Percentiles rank a stretch among this genome's conserved stretches.
phyloP scores from a whole-genome alignment of 1,139 yeast genomes.

The Hyphopichia pseudoburtonii region DNA sequence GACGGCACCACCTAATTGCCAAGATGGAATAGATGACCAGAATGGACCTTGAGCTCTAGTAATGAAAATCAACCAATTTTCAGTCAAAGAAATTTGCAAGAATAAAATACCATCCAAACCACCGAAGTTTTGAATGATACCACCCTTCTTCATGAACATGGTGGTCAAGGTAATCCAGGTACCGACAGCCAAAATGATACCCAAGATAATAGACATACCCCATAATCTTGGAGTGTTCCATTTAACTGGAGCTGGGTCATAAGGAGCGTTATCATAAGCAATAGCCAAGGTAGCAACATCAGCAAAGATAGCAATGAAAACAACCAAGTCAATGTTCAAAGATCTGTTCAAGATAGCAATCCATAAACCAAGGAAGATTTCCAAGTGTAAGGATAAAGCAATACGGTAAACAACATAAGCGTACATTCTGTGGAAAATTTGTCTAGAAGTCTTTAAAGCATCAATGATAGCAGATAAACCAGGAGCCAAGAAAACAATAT shows the following conservation, averaged over 20 bases:
- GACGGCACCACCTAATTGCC: constrained; percentile 95
- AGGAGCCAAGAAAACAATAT: constrained; percentile 93
- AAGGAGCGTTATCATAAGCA: constrained; percentile 98
- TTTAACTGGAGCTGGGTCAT: constrained; percentile 94
- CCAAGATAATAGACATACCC: constrained; percentile 91
- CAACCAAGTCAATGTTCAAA: constrained; percentile 82
- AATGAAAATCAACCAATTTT: constrained; percentile 94
- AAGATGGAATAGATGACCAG: constrained; percentile 90
- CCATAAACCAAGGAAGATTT: constrained; percentile 90
- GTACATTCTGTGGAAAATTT: constrained; percentile 98
- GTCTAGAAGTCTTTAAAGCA: constrained; percentile 92
- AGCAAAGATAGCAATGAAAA: constrained; percentile 92
- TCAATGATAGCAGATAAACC: constrained; percentile 95
- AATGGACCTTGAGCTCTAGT: constrained; percentile 95
- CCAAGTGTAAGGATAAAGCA: constrained; percentile 90
- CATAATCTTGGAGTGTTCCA: constrained; percentile 98
- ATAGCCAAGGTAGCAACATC: constrained; percentile 94
- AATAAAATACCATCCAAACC: constrained; percentile 86
- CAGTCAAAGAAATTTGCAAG: constrained; percentile 90
- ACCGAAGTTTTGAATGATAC: constrained; percentile 94
- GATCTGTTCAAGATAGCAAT: constrained; percentile 87
- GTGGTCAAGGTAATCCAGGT: constrained; percentile 91
- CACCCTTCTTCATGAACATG: constrained; percentile 81
- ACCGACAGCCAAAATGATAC: constrained; percentile 81
- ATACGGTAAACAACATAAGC: constrained; percentile 95